Evolutionary conservation across 2,329 filamentous ascomycete species (phyloP).

Genomic region (Fusarium fujikuroi): DNA sequence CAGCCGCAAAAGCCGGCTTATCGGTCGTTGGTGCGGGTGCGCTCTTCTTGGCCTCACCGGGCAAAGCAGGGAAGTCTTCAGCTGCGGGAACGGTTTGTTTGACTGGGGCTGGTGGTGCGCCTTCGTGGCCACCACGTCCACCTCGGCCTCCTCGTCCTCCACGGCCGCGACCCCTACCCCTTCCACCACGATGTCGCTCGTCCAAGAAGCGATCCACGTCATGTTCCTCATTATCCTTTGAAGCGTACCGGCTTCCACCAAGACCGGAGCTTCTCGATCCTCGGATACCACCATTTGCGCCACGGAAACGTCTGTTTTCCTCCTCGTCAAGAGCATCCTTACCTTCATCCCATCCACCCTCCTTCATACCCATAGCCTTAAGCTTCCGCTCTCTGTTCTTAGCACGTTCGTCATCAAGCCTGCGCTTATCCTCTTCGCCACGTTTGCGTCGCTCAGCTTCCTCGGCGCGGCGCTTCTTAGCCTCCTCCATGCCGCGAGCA

Average conservation of each 20-base stretch:
- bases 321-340: conserved; percentile 60
- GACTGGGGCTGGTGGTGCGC: conserved; percentile 28
- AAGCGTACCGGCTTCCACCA: conserved; percentile 56
- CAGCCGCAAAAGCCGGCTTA: conserved; percentile 47
- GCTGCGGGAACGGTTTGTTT: conserved; percentile 44
- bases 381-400: conserved; percentile 70
- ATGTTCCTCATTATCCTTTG: conserved; percentile 47
- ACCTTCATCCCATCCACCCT: conserved; percentile 69
- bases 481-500: conserved; percentile 66
- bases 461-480: conserved; percentile 60
- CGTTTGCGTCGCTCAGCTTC: conserved; percentile 63
- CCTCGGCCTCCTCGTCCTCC: conserved; percentile 50
- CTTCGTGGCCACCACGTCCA: conserved; percentile 45
- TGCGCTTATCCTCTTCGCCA: conserved; percentile 63
- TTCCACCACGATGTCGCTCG: conserved; percentile 48
- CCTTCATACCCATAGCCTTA: conserved; percentile 65
- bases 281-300: conserved; percentile 54
- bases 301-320: conserved; percentile 55
- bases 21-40: conserved; percentile 18
- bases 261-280: conserved; percentile 53
- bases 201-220: conserved; percentile 53
- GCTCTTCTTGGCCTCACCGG: conserved; percentile 44
- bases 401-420: conserved; percentile 68
- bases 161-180: conserved; percentile 50
- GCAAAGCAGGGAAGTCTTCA: conserved; percentile 53